Evolutionary conservation across 2,329 filamentous ascomycete species (phyloP).

Genomic region (Lizonia empirigonia): DNA sequence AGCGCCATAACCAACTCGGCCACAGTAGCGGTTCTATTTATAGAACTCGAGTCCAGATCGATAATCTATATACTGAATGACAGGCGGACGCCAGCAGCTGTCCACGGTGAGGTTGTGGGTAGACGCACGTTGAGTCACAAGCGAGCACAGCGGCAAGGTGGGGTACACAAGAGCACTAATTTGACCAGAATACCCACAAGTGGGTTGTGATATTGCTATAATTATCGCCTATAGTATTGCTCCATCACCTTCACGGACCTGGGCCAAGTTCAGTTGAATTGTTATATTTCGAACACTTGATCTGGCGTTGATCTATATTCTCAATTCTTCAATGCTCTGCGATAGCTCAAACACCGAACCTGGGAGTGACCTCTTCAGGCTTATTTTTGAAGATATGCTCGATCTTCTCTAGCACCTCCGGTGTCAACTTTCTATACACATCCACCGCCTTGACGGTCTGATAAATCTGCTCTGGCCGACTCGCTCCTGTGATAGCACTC

Average conservation of each 20-base stretch:
- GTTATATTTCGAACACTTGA: too few species aligned
- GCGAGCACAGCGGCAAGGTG: not conserved
- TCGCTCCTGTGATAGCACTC: constrained; percentile 39
- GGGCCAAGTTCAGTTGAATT: too few species aligned
- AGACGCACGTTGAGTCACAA: not conserved
- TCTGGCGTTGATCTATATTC: too few species aligned
- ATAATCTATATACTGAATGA: not conserved
- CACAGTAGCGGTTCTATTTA: not conserved
- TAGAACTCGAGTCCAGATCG: not conserved
- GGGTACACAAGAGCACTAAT: not conserved
- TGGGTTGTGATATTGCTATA: too few species aligned
- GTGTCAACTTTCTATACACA: constrained; percentile 51
- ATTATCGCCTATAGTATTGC: too few species aligned
- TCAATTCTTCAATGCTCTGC: too few species aligned
- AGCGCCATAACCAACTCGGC: constrained; percentile 6
- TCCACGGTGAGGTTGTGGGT: not conserved
- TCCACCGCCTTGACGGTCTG: constrained; percentile 52
- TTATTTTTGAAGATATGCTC: constrained; percentile 43
- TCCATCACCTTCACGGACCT: too few species aligned
- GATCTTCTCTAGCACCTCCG: constrained; percentile 53
- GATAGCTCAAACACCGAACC: constrained; percentile 30
- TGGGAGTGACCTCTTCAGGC: constrained; percentile 30
- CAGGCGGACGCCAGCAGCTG: not conserved
- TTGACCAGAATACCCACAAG: too few species aligned
- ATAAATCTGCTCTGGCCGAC: constrained; percentile 38